phyloP scores from a whole-genome alignment of 1,284 basidiomycete species.

The Trichosporon sp. region DNA sequence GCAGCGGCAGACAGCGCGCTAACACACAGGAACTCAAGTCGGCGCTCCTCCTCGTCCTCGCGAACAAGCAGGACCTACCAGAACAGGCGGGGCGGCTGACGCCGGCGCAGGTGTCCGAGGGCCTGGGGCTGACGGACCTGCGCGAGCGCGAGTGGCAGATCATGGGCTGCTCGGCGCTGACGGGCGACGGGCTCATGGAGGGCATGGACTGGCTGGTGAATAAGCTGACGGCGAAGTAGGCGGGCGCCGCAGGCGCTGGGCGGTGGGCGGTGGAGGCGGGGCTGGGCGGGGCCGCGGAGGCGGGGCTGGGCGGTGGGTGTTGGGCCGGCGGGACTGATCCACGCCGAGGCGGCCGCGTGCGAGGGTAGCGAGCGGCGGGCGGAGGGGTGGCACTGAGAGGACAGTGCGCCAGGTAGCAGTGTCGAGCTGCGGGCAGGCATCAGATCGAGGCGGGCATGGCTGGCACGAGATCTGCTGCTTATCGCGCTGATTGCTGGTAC shows the following conservation, averaged over 20 bases:
- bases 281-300: background rate
- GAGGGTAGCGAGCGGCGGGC: too few species aligned
- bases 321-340: too few species aligned
- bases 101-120: conserved; percentile 53
- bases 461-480: too few species aligned
- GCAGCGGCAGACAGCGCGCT: background rate
- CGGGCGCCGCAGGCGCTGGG: background rate
- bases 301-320: too few species aligned
- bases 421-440: too few species aligned
- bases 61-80: conserved; percentile 55
- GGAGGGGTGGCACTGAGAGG: too few species aligned
- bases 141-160: conserved; percentile 55
- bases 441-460: too few species aligned
- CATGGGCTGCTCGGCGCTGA: conserved; percentile 53
- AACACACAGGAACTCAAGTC: conserved; percentile 40
- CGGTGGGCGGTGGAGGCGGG: background rate
- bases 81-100: conserved; percentile 43
- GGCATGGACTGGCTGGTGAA: conserved; percentile 49
- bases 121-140: conserved; percentile 51
- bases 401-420: too few species aligned
- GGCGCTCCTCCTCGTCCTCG: conserved; percentile 52
- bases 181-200: conserved; percentile 45
- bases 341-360: too few species aligned
- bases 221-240: conserved; percentile 28
- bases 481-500: too few species aligned